Evolutionary conservation across 2,329 filamentous ascomycete species (phyloP).

Genomic region (Claviceps capensis): DNA sequence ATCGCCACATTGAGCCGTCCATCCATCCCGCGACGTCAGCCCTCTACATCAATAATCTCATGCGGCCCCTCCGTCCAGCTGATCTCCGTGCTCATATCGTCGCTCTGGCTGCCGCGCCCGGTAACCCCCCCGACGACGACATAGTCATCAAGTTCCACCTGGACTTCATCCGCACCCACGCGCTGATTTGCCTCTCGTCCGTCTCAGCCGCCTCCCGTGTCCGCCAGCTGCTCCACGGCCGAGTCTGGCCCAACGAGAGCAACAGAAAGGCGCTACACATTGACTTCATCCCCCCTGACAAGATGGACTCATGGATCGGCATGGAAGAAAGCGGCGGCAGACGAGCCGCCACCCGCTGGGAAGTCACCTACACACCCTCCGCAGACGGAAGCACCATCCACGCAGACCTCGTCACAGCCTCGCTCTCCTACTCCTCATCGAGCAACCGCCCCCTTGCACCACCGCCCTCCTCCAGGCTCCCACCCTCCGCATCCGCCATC

Average conservation of each 20-base stretch:
- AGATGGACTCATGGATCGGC: conserved; percentile 60
- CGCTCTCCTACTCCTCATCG: conserved; percentile 2
- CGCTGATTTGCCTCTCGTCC: conserved; percentile 60
- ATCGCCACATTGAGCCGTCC: conserved; percentile 35
- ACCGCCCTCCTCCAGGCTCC: background rate
- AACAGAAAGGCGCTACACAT: conserved; percentile 74
- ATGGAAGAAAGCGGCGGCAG: conserved; percentile 42
- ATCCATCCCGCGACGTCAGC: conserved; percentile 60
- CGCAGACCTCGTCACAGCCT: conserved; percentile 19
- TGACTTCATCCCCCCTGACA: conserved; percentile 74
- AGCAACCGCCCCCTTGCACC: conserved; percentile 5
- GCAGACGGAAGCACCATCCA: conserved; percentile 36
- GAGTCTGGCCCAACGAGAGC: conserved; percentile 76
- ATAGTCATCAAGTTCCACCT: conserved; percentile 58
- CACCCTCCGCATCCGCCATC: conserved; percentile 1
- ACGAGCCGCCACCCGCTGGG: conserved; percentile 43
- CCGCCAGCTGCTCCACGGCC: conserved; percentile 60
- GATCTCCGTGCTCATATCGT: conserved; percentile 56
- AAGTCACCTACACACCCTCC: conserved; percentile 54
- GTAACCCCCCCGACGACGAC: conserved; percentile 35
- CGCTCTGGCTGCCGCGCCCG: conserved; percentile 48
- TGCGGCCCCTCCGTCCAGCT: conserved; percentile 65
- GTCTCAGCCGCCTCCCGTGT: conserved; percentile 62
- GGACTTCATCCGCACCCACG: conserved; percentile 77
- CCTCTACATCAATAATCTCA: conserved; percentile 81